Percentiles rank a stretch among this genome's conserved stretches.
Conservation (phyloP, 2,329 filamentous ascomycete species). For the Aspergillus arachidicola region DNA sequence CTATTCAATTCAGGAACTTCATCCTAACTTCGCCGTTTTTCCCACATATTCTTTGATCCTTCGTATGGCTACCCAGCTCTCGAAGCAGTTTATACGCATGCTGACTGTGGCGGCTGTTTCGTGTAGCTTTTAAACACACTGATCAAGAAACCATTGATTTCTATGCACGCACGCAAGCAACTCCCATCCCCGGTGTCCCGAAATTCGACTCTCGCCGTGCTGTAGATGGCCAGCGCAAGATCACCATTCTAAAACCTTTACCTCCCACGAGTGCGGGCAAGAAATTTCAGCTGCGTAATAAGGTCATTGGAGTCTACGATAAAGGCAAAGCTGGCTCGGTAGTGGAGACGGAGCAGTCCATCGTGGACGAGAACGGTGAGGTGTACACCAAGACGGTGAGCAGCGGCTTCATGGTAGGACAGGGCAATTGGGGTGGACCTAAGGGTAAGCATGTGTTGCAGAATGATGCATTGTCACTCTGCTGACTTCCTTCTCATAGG, state of each 20-base stretch:
- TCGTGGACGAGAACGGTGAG: conserved; percentile 73
- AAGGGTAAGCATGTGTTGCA: conserved; percentile 61
- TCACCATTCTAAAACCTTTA: conserved; percentile 75
- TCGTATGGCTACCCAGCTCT: conserved; percentile 51
- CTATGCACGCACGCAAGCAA: conserved; percentile 68
- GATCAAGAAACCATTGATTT: conserved; percentile 81
- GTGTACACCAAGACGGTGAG: conserved; percentile 71
- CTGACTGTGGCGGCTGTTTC: conserved; percentile 22
- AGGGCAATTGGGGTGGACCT: conserved; percentile 83
- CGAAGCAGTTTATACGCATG: background rate
- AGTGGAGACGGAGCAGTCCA: conserved; percentile 74
- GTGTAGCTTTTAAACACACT: conserved; percentile 72
- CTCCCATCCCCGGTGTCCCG: conserved; percentile 74
- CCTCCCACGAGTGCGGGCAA: conserved; percentile 71
- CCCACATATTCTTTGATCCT: conserved; percentile 85
- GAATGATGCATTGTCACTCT: background rate
- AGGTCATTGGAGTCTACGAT: conserved; percentile 84
- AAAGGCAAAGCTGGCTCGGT: conserved; percentile 84
- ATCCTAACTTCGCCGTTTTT: conserved; percentile 84
- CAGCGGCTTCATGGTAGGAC: conserved; percentile 77
- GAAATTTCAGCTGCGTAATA: conserved; percentile 74
- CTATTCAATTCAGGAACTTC: conserved; percentile 66
- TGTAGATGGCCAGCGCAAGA: conserved; percentile 81
- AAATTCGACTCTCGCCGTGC: conserved; percentile 73
- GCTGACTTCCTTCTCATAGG: conserved; percentile 26